Percentiles rank a stretch among this genome's conserved stretches.
Evolutionary conservation across 2,329 filamentous ascomycete genomes (phyloP).

Genomic region (Colletotrichum chrysophilum): DNA sequence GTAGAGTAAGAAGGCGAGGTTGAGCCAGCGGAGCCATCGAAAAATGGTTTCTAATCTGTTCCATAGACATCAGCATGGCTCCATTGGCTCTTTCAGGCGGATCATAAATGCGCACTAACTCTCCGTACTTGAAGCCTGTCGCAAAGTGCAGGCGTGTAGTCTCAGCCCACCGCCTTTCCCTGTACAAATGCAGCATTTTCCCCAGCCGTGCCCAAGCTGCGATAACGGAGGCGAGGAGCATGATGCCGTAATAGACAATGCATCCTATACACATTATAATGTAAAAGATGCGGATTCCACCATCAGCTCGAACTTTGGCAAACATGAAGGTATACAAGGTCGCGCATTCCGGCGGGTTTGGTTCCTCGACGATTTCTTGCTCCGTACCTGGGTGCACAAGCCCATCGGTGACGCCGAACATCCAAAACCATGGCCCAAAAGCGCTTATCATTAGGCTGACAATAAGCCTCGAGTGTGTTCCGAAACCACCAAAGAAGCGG

Average conservation of each 20-base stretch:
- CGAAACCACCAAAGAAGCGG: slow-evolving; percentile 27
- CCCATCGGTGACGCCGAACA: slow-evolving; percentile 23
- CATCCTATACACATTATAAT: slow-evolving; percentile 24
- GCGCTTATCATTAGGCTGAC: slow-evolving; percentile 26
- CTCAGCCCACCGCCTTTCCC: not conserved
- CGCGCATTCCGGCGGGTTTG: slow-evolving; percentile 21
- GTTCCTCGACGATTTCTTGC: slow-evolving; percentile 13
- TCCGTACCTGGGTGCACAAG: slow-evolving; percentile 11
- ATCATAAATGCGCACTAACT: slow-evolving; percentile 15
- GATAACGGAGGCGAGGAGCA: slow-evolving; percentile 24
- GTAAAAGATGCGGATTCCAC: slow-evolving; percentile 27
- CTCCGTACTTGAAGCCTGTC: slow-evolving; percentile 24
- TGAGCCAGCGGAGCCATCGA: slow-evolving; percentile 26
- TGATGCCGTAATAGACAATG: slow-evolving; percentile 25
- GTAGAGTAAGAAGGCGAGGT: slow-evolving; percentile 30
- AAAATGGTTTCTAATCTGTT: slow-evolving; percentile 23
- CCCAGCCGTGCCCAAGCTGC: slow-evolving; percentile 20
- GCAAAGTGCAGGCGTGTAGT: slow-evolving; percentile 21
- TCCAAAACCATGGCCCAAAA: slow-evolving; percentile 33
- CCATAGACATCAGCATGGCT: not conserved
- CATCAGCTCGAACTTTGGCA: slow-evolving; percentile 24
- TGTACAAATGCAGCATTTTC: not conserved
- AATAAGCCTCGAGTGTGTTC: slow-evolving; percentile 27
- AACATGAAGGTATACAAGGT: slow-evolving; percentile 31
- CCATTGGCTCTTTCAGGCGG: too few species aligned